Conservation (phyloP, 2,329 filamentous ascomycete species). For the Exophiala oligosperma region DNA sequence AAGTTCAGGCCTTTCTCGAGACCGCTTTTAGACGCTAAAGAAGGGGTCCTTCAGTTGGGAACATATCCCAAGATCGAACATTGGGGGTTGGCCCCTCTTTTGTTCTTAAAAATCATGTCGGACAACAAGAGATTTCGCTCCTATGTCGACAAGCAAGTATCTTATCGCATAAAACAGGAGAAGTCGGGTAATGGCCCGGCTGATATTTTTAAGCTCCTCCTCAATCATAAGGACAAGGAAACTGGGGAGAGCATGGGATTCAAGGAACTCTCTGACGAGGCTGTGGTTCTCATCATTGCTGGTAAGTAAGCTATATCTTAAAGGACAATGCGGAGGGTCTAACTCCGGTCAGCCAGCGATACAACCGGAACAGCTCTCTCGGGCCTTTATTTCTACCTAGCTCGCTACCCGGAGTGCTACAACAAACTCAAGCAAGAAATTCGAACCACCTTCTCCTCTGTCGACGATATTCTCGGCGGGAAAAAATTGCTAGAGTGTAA, state of each 20-base stretch:
- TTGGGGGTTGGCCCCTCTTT: background rate
- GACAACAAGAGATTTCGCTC: background rate
- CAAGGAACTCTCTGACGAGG: constrained; percentile 8
- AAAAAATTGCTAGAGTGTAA: constrained; percentile 36
- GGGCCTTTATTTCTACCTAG: constrained; percentile 41
- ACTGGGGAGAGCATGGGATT: constrained; percentile 1
- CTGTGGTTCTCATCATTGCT: constrained; percentile 6
- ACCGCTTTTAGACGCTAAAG: no score
- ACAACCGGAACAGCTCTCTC: constrained; percentile 32
- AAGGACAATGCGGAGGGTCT: background rate
- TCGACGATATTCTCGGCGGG: constrained; percentile 40
- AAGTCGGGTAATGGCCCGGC: background rate
- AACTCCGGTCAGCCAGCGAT: background rate
- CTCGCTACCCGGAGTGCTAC: constrained; percentile 34
- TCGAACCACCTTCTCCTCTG: constrained; percentile 33
- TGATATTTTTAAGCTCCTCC: constrained; percentile 7
- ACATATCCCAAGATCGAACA: constrained; percentile 1
- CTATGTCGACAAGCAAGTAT: constrained; percentile 3
- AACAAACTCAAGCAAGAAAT: constrained; percentile 35
- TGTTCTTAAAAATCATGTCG: constrained; percentile 1
- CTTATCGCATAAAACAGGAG: background rate
- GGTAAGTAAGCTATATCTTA: background rate
- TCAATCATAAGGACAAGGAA: constrained; percentile 2
- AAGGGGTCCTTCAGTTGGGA: background rate
- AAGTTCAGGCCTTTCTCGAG: background rate